phyloP scores from a whole-genome alignment of 345 rosid species.

The Populus pruinosa region DNA sequence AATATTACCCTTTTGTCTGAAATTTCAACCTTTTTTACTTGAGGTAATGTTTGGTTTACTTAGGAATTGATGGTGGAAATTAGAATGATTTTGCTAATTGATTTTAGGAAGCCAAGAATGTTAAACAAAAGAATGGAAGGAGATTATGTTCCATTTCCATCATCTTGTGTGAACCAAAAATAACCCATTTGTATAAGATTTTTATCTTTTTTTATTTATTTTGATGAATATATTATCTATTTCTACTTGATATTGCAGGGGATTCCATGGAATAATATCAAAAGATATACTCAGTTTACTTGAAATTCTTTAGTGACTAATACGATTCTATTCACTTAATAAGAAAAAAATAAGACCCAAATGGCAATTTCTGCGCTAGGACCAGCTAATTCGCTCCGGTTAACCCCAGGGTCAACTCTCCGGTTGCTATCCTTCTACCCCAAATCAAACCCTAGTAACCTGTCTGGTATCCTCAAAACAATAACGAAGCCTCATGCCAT shows the following conservation, averaged over 20 bases:
- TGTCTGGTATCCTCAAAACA: constrained; percentile 12
- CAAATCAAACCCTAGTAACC: constrained; percentile 4
- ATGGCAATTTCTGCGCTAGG: constrained; percentile 44
- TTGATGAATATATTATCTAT: neutral
- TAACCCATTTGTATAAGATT: neutral
- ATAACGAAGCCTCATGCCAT: constrained; percentile 13
- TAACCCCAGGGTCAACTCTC: constrained; percentile 37
- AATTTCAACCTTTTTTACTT: neutral
- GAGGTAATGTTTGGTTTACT: neutral
- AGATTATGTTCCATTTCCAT: no score
- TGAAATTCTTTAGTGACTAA: neutral
- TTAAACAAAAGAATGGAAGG: neutral
- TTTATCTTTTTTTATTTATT: neutral
- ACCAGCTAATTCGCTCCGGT: constrained; percentile 49
- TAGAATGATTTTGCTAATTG: neutral
- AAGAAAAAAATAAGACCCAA: neutral
- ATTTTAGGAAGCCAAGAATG: neutral
- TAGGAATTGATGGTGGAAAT: neutral
- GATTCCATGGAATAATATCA: neutral
- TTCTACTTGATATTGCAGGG: neutral
- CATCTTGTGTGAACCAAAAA: neutral
- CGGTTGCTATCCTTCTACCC: constrained; percentile 44
- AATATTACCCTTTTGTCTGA: neutral
- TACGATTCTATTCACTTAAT: neutral
- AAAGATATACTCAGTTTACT: neutral